Evolutionary conservation across 1,284 basidiomycete genomes (phyloP).

Genomic region (Flammula alnicola): DNA sequence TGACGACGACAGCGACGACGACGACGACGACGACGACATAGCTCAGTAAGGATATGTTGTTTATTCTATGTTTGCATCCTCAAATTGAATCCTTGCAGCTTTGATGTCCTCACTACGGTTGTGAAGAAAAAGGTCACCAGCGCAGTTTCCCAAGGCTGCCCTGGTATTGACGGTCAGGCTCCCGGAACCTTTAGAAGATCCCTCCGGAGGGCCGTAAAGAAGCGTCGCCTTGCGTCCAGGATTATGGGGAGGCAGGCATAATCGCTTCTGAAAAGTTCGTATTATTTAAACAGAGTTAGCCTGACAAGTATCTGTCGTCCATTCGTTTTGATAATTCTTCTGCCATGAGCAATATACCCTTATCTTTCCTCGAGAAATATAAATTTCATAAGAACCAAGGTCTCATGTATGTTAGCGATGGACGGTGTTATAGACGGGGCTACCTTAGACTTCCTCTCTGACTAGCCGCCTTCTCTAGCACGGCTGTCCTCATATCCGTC

Average conservation of each 20-base stretch:
- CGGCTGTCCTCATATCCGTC: slow-evolving; percentile 27
- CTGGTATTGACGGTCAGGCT: slow-evolving; percentile 22
- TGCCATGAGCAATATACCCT: not conserved
- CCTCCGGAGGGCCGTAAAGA: slow-evolving; percentile 13
- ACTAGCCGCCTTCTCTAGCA: slow-evolving; percentile 23
- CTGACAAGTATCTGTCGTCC: no score
- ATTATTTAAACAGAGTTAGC: no score
- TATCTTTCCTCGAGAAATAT: not conserved
- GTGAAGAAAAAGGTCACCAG: slow-evolving; percentile 17
- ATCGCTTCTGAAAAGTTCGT: not conserved
- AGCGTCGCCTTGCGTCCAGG: slow-evolving; percentile 16
- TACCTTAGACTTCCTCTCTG: no score
- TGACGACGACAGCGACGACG: slow-evolving; percentile 16
- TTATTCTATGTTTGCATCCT: not conserved
- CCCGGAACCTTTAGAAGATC: slow-evolving; percentile 19
- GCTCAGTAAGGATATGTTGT: slow-evolving; percentile 14
- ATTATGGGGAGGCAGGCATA: slow-evolving; percentile 6
- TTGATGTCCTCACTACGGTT: slow-evolving; percentile 20
- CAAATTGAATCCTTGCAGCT: slow-evolving; percentile 8
- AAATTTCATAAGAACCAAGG: not conserved
- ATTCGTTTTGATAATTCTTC: not conserved
- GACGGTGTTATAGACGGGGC: no score
- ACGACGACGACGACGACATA: slow-evolving; percentile 19
- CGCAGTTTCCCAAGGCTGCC: slow-evolving; percentile 21
- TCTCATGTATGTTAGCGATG: not conserved